Evolutionary conservation across 106 monocot genomes (phyloP).

Genomic region (Narthecium ossifragum): DNA sequence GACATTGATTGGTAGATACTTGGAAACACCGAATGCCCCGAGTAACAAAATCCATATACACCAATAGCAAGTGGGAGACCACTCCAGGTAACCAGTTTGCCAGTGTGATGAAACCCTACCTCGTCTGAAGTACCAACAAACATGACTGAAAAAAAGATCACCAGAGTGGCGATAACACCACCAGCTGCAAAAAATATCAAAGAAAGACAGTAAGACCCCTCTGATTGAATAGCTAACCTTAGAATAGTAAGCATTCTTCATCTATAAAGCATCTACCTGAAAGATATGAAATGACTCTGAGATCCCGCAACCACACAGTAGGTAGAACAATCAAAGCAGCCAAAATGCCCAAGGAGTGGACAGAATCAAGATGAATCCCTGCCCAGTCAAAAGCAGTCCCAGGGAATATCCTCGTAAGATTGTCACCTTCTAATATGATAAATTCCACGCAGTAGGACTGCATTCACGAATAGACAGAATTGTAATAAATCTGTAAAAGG

Average conservation of each 20-base stretch:
- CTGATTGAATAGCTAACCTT: not conserved
- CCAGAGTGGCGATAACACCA: conserved; percentile 72
- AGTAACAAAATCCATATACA: conserved; percentile 90
- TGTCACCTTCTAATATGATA: conserved; percentile 94
- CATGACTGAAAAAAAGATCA: conserved; percentile 65
- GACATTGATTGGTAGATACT: conserved; percentile 97
- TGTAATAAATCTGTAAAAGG: not conserved
- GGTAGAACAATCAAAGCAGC: conserved; percentile 80
- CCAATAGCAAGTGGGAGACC: conserved; percentile 89
- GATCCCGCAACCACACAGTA: conserved; percentile 72
- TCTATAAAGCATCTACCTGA: conserved; percentile 44
- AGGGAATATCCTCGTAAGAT: conserved; percentile 77
- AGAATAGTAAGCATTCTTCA: not conserved
- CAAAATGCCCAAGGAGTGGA: conserved; percentile 70
- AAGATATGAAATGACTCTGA: conserved; percentile 74
- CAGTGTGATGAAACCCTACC: conserved; percentile 57
- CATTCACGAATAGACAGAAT: conserved; percentile 15
- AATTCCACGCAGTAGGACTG: conserved; percentile 98
- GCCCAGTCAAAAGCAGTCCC: conserved; percentile 41
- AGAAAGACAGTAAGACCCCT: not conserved
- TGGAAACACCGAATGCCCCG: conserved; percentile 93
- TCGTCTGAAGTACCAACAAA: conserved; percentile 50
- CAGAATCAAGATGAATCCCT: conserved; percentile 62
- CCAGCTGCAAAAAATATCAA: conserved; percentile 47
- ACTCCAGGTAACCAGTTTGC: conserved; percentile 55